These are phyloP conservation scores for Solanum clarkiae DNA, from an alignment of 257 asterid genomes.

Conservation along the genomic window DNA sequence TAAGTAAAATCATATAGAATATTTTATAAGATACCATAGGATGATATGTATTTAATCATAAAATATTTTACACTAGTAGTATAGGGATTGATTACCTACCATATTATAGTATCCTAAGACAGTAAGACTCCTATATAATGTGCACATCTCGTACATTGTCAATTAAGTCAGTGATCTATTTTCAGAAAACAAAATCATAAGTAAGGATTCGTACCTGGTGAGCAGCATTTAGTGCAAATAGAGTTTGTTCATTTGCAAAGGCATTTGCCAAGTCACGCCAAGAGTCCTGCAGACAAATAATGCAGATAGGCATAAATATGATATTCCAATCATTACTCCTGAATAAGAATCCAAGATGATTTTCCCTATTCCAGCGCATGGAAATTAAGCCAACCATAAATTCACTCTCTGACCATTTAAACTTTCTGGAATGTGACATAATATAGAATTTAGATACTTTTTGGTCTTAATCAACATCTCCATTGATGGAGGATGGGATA, in stretches of 20 bases:
- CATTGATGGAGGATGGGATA: neutral
- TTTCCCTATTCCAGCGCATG: neutral
- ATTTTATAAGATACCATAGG: neutral
- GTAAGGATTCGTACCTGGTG: slow-evolving; percentile 58
- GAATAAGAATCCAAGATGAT: neutral
- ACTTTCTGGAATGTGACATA: neutral
- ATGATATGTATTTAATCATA: neutral
- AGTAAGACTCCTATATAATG: neutral
- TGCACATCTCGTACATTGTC: neutral
- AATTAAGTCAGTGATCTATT: neutral
- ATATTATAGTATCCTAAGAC: neutral
- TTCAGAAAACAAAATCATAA: neutral
- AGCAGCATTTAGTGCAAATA: slow-evolving; percentile 51
- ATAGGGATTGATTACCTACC: neutral
- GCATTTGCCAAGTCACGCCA: slow-evolving; percentile 74
- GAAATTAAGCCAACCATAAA: neutral
- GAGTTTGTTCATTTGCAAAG: slow-evolving; percentile 57
- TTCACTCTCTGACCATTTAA: neutral
- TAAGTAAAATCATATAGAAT: neutral
- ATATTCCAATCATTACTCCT: neutral
- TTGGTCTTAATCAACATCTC: neutral
- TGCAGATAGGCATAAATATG: neutral
- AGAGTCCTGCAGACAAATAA: slow-evolving; percentile 48
- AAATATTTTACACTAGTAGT: neutral
- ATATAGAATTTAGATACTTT: neutral